phyloP scores from a whole-genome alignment of 2,329 filamentous ascomycete species.

The Cladosporium sp. region DNA sequence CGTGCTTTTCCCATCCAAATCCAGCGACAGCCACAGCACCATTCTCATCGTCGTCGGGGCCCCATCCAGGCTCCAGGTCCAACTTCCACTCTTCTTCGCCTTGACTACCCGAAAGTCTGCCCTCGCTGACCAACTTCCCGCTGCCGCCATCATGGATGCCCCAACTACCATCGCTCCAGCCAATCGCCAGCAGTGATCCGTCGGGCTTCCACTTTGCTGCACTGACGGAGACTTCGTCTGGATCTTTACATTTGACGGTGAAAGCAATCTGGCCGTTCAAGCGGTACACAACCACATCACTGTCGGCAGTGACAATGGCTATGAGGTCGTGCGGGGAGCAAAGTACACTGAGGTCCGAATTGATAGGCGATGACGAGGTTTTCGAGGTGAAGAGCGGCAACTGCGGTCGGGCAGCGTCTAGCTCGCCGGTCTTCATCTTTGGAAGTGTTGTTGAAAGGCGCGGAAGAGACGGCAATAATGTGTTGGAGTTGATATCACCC shows the following conservation, averaged over 20 bases:
- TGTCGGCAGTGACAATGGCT: conserved; percentile 62
- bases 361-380: conserved; percentile 37
- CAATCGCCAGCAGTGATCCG: conserved; percentile 61
- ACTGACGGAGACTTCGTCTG: conserved; percentile 29
- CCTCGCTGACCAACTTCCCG: conserved; percentile 18
- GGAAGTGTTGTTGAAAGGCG: no score
- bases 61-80: conserved; percentile 18
- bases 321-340: conserved; percentile 83
- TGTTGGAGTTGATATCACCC: no score
- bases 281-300: conserved; percentile 72
- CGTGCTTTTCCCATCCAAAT: conserved; percentile 23
- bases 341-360: conserved; percentile 61
- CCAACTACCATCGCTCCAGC: conserved; percentile 71
- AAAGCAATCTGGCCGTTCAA: conserved; percentile 71
- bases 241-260: conserved; percentile 41
- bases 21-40: background rate
- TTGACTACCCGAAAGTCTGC: background rate
- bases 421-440: background rate
- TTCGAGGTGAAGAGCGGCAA: conserved; percentile 7
- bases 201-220: conserved; percentile 45
- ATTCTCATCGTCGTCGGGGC: conserved; percentile 10
- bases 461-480: no score
- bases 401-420: background rate
- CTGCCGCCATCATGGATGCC: conserved; percentile 36
- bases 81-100: conserved; percentile 19